Base-by-base conservation (phyloP, 257 asterid species). In the Anisodus acutangulus region DNA sequence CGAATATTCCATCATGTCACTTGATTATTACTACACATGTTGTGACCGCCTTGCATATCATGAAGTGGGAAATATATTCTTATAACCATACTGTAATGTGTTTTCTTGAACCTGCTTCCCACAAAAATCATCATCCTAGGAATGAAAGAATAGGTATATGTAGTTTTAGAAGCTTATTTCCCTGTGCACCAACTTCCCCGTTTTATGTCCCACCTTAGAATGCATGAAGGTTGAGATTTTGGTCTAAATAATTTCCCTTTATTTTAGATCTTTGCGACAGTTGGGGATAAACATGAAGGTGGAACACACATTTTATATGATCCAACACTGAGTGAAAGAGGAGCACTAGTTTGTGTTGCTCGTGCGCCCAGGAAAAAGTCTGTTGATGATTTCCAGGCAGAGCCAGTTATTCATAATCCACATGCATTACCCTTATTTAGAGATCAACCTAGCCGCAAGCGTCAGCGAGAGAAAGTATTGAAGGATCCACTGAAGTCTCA, bases 281-380 rank as follows among this genome's bases (percentile, higher is more conserved):
- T 88, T 31, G 99, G 99, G 49, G 97, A 94, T 87, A 92, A 95
- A 85, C 97, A 69, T 41, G 94, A 92, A 84, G 99, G 98, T 80
- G 99, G 95, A 86, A 94, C 98, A 37, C 99, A 96, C 89, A 80
- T 94, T 83, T 90, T 96, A 53, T 96, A 96, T 39, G 98, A 96
- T 85, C 98, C 99, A 62, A 90, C 94, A 83, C 81, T 94, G 79
- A 96, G 99, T 58, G 97, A 92, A 86, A 93, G 98, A 87, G 99
- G 99, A 84, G 99, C 99, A 62, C 97, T 96, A 60, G 99, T 90
- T 80, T 96, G 99, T 66, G 98, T 94, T 84, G 97, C 97, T 5
- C 98, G 99, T 80, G 99, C 99, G 16, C 99, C 99, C 11, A 89
- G 98, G 92, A 93, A 93, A 88, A 92, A 90, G 82, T 93, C 98